Percentiles rank a stretch among this genome's conserved stretches.
Evolutionary conservation across 2,329 filamentous ascomycete genomes (phyloP).

Genomic region (Talaromyces sp.): DNA sequence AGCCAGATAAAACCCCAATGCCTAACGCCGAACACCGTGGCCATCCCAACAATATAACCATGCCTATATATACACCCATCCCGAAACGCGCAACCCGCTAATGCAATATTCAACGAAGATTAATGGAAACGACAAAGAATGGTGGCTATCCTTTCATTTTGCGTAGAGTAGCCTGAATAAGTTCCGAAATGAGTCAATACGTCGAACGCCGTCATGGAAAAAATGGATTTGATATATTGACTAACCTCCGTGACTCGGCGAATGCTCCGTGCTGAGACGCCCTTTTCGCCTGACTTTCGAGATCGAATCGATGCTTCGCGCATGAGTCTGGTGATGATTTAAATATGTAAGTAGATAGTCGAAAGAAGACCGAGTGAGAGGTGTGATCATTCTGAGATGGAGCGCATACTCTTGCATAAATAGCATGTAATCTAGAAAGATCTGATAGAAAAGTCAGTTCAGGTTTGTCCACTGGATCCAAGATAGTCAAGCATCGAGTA

Average conservation of each 20-base stretch:
- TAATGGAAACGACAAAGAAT: neutral
- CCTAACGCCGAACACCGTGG: neutral
- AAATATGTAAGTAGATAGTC: neutral
- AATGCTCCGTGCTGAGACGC: slow-evolving; percentile 68
- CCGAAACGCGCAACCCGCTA: neutral
- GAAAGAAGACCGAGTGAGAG: neutral
- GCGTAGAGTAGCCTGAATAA: slow-evolving; percentile 55
- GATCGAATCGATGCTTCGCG: slow-evolving; percentile 74
- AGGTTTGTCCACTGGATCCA: too few relatives aligned
- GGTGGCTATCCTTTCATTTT: slow-evolving; percentile 62
- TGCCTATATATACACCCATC: neutral
- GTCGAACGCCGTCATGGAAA: neutral
- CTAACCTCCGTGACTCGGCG: slow-evolving; percentile 71
- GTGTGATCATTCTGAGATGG: neutral
- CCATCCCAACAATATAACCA: neutral
- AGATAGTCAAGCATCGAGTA: neutral
- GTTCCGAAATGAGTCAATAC: neutral
- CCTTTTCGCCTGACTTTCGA: slow-evolving; percentile 67
- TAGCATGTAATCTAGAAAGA: slow-evolving; percentile 77
- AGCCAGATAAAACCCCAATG: too few relatives aligned
- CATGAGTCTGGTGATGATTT: slow-evolving; percentile 54
- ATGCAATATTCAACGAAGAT: neutral
- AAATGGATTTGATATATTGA: neutral
- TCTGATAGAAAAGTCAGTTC: slow-evolving; percentile 36
- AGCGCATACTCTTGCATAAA: slow-evolving; percentile 63